Conservation (phyloP, 495 filamentous ascomycete species). For the Aspergillus mulundensis region DNA sequence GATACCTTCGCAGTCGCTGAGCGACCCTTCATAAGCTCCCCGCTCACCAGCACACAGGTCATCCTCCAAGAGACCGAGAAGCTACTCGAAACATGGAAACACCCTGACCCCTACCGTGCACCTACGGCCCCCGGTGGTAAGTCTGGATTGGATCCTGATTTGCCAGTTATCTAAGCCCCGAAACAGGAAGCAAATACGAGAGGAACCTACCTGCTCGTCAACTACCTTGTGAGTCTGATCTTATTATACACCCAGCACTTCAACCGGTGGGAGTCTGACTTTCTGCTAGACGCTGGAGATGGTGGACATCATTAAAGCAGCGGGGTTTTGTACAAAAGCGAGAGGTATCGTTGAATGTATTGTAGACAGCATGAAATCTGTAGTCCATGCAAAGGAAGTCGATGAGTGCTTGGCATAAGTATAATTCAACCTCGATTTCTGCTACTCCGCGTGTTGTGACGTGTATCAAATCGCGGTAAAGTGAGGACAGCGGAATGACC, state of each 20-base stretch:
- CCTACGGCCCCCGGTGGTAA: constrained; percentile 93
- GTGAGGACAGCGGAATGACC: no score
- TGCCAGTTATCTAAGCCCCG: constrained; percentile 18
- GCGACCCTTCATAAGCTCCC: background rate
- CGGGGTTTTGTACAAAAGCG: background rate
- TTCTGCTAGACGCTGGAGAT: constrained; percentile 11
- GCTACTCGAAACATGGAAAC: constrained; percentile 89
- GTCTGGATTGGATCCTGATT: constrained; percentile 16
- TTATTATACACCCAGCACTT: background rate
- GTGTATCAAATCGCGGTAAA: no score
- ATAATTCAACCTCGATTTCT: no score
- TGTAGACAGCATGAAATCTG: no score
- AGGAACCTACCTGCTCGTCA: constrained; percentile 79
- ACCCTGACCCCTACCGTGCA: constrained; percentile 85
- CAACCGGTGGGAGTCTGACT: background rate
- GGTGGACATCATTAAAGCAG: constrained; percentile 2
- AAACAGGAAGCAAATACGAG: constrained; percentile 88
- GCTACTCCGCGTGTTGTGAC: no score
- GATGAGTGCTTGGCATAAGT: background rate
- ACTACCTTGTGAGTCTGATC: constrained; percentile 67
- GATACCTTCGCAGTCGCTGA: constrained; percentile 7
- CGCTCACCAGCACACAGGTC: constrained; percentile 45
- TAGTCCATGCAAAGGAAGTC: background rate
- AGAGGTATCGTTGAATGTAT: background rate
- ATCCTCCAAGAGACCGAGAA: constrained; percentile 83